Base-by-base conservation (phyloP, 345 rosid species). In the Brassica napus region DNA sequence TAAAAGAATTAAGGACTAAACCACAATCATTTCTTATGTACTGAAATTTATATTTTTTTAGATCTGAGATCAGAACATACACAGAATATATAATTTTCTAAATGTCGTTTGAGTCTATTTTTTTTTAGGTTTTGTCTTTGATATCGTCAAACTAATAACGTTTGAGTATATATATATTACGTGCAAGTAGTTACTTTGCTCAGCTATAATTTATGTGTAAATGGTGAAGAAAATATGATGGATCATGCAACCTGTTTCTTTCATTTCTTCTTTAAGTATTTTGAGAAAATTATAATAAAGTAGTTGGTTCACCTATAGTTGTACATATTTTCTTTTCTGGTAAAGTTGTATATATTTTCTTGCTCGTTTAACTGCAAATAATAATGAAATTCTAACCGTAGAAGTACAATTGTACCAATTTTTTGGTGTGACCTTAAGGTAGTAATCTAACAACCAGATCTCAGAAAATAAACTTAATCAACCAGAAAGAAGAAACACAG, bases 391-490 rank as follows among this genome's bases (percentile, higher is more conserved):
- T 34, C 9, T n/a, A 63, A 60, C 8, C 6, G 39, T 39, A 9
- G 16, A 42, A n/a, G 11, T 6, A 7, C 21, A 49, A 16, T 11
- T 31, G 1, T 64, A 64, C 63, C n/a, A 7, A 1, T 32, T 7
- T 42, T 31, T 64, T 16, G 32, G 10, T 57, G 10, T 18, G 11
- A 31, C 6, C 15, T 37, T 65, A 37, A 68, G 44, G 18, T 39
- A 42, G 0, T 30, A 23, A 49, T n/a, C 1, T n/a, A 0, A 60
- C 18, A 49, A 67, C 15, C 14, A 52, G 28, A 63, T 11, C 18
- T 71, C 61, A 37, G 49, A 52, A 71, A 37, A 26, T 12, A 65
- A 71, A 63, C 65, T 35, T 71, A 21, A 54, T 60, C 18, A 69
- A 11, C 15, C 15, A 54, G 3, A 21, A 52, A 11, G 31, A 24